Percentiles rank a stretch among this genome's conserved stretches.
phyloP scores from a whole-genome alignment of 148 eudicot species.

The Rhododendron vialii region DNA sequence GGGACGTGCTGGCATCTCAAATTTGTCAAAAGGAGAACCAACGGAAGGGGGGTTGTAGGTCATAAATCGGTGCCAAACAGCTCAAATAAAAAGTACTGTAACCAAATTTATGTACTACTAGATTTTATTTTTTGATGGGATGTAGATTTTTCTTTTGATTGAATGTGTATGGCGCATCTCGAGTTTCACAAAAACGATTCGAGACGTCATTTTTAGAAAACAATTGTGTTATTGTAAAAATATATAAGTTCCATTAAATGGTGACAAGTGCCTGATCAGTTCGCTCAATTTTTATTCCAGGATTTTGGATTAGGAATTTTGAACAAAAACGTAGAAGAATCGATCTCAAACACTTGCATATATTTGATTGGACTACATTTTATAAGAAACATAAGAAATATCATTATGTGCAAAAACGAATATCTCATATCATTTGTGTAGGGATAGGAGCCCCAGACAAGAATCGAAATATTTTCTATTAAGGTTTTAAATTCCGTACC shows the following conservation, averaged over 20 bases:
- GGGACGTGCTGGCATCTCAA: neutral
- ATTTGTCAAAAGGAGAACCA: neutral
- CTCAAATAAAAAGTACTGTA: too few species aligned
- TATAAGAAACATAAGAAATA: neutral
- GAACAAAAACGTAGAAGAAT: neutral
- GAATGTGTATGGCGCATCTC: neutral
- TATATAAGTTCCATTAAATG: too few species aligned
- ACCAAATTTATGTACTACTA: too few species aligned
- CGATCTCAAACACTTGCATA: neutral
- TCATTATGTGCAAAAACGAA: neutral
- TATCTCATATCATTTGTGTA: too few species aligned
- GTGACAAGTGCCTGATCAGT: neutral
- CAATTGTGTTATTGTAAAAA: too few species aligned
- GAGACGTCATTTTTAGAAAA: neutral
- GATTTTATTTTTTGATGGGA: too few species aligned
- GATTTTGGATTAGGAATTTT: too few species aligned
- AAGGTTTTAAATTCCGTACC: too few species aligned
- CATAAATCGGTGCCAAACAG: neutral
- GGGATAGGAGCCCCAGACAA: too few species aligned
- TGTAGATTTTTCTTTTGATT: neutral
- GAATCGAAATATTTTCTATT: too few species aligned
- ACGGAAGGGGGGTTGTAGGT: neutral
- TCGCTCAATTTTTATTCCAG: neutral
- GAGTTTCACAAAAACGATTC: neutral
- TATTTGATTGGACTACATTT: neutral